Percentiles rank a stretch among this genome's conserved stretches.
Conservation (phyloP, 768 basidiomycete genomes). For the Roridomyces roridus region DNA sequence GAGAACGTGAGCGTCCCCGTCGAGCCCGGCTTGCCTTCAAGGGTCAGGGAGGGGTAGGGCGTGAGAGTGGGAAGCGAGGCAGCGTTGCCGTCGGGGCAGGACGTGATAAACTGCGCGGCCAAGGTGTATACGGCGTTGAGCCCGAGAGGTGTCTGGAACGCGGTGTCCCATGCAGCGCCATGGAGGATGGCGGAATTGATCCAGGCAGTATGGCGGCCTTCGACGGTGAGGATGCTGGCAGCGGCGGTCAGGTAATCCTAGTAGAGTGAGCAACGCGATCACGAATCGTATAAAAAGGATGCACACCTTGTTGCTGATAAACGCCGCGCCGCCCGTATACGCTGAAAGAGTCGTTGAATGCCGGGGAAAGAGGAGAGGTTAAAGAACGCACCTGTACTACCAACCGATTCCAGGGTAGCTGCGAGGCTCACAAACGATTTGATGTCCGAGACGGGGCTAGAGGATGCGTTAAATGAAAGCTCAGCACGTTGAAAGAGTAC, state of each 20-base stretch:
- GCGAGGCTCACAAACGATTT: conserved; percentile 50
- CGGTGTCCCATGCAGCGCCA: too few relatives aligned
- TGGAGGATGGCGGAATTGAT: too few relatives aligned
- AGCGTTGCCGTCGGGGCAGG: too few relatives aligned
- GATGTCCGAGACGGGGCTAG: conserved; percentile 49
- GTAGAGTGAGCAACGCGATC: too few relatives aligned
- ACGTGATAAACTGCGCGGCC: conserved; percentile 60
- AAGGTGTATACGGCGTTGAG: conserved; percentile 47
- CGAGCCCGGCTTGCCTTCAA: conserved; percentile 34
- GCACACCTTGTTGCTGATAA: conserved; percentile 36
- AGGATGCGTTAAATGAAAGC: background rate
- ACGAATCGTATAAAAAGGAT: background rate
- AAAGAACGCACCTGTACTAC: too few relatives aligned
- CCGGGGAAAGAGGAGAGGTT: too few relatives aligned
- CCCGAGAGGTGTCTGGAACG: too few relatives aligned
- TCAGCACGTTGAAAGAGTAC: background rate
- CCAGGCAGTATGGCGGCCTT: too few relatives aligned
- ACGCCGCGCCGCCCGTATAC: conserved; percentile 61
- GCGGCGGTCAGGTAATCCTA: too few relatives aligned
- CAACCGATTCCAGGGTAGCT: conserved; percentile 56
- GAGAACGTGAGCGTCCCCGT: conserved; percentile 35
- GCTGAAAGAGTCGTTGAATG: too few relatives aligned
- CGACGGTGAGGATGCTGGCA: too few relatives aligned
- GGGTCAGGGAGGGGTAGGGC: conserved; percentile 50
- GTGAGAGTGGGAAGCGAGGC: conserved; percentile 48